Evolutionary conservation across 2,329 filamentous ascomycete genomes (phyloP).

Genomic region (Dissoconium aciculare): DNA sequence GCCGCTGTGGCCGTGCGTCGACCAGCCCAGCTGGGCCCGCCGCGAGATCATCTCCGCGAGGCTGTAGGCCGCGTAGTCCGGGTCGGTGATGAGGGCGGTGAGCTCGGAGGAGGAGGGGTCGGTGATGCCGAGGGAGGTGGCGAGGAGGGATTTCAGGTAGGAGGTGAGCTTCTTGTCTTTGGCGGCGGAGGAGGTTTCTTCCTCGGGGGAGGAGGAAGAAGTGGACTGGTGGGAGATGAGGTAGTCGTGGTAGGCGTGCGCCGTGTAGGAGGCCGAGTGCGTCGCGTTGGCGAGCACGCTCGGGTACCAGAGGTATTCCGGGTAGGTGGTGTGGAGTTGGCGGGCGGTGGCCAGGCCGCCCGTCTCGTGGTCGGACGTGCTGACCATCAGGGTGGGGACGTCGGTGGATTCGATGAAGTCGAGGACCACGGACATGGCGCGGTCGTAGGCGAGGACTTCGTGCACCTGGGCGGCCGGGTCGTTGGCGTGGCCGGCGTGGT

Average conservation of each 20-base stretch:
- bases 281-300: constrained; percentile 66
- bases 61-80: constrained; percentile 41
- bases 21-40: constrained; percentile 83
- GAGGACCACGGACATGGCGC: constrained; percentile 64
- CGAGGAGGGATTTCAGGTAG: constrained; percentile 58
- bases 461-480: constrained; percentile 45
- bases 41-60: constrained; percentile 79
- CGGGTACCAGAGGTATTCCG: constrained; percentile 68
- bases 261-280: constrained; percentile 56
- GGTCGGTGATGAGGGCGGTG: constrained; percentile 43
- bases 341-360: constrained; percentile 72
- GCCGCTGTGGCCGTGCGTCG: constrained; percentile 72
- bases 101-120: constrained; percentile 59
- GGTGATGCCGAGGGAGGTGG: constrained; percentile 57
- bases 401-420: constrained; percentile 67
- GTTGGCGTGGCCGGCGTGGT: constrained; percentile 65
- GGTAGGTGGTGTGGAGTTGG: constrained; percentile 49
- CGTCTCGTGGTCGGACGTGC: constrained; percentile 92
- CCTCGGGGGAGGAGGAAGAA: neutral
- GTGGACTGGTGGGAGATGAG: constrained; percentile 24
- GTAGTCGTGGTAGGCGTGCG: constrained; percentile 45
- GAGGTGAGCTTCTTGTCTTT: constrained; percentile 34
- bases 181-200: constrained; percentile 9
- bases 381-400: constrained; percentile 65
- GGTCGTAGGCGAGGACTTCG: constrained; percentile 92